These are phyloP conservation scores for Priceomyces fermenticarens DNA, from an alignment of 805 yeast species.

Conservation along the genomic window DNA sequence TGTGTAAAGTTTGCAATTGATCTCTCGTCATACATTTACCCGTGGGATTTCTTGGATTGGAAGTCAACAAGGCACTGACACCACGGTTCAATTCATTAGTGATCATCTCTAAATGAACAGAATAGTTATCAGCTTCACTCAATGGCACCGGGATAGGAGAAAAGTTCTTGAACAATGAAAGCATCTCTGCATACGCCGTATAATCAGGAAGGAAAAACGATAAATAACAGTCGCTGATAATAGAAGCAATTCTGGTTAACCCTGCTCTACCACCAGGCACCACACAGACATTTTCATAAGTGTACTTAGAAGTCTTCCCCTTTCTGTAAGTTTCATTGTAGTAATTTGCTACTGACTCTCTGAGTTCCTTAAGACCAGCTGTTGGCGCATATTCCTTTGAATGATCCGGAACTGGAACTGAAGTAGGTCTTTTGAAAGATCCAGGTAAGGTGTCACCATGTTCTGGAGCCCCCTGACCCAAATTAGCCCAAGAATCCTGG, in stretches of 20 bases:
- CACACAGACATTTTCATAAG: conserved; percentile 58
- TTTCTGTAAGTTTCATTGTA: conserved; percentile 55
- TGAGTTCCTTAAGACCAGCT: conserved; percentile 50
- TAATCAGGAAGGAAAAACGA: conserved; percentile 62
- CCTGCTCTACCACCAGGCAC: conserved; percentile 69
- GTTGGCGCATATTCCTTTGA: conserved; percentile 60
- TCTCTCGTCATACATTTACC: conserved; percentile 49
- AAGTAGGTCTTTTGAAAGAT: conserved; percentile 51
- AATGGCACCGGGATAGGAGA: conserved; percentile 63
- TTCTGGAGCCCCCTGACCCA: conserved; percentile 67
- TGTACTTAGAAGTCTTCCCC: conserved; percentile 49
- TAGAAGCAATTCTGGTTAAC: conserved; percentile 58
- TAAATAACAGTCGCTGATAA: conserved; percentile 55
- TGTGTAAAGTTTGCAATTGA: conserved; percentile 48
- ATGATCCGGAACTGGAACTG: conserved; percentile 44
- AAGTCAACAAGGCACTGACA: conserved; percentile 54
- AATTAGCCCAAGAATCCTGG: conserved; percentile 51
- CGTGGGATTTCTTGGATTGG: conserved; percentile 64
- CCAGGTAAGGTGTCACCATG: conserved; percentile 59
- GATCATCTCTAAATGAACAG: conserved; percentile 50
- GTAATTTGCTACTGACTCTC: conserved; percentile 57
- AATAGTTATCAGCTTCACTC: conserved; percentile 54
- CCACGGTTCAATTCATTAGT: conserved; percentile 54
- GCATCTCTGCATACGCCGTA: conserved; percentile 65
- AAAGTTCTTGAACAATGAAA: conserved; percentile 58